These are phyloP conservation scores for Agaricus blazei DNA, from an alignment of 768 basidiomycete species.

Conservation along the genomic window DNA sequence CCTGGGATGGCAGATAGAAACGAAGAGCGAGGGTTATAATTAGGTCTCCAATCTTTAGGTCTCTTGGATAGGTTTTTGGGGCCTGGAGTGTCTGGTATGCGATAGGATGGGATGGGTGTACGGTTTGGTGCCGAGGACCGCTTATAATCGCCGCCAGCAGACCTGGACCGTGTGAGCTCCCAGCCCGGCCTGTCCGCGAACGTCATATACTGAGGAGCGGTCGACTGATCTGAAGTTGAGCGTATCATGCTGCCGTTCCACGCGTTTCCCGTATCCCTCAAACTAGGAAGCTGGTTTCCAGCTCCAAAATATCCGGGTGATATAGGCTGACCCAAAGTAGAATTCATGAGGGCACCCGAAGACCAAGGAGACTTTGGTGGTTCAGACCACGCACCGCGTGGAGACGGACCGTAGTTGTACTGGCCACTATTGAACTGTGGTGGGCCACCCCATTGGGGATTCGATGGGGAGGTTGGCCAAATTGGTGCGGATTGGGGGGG, in stretches of 20 bases:
- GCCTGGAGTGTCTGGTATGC: slow-evolving; percentile 16
- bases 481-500: too few relatives aligned
- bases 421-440: neutral
- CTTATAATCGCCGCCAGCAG: neutral
- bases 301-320: slow-evolving; percentile 2
- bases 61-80: slow-evolving; percentile 31
- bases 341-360: neutral
- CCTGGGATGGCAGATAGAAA: slow-evolving; percentile 20
- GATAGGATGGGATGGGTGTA: neutral
- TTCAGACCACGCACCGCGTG: neutral
- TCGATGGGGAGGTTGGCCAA: too few relatives aligned
- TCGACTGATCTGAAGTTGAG: neutral
- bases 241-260: slow-evolving; percentile 1
- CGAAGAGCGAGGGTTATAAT: slow-evolving; percentile 26
- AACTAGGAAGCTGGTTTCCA: neutral
- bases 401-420: neutral
- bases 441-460: neutral
- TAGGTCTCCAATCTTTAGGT: slow-evolving; percentile 38
- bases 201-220: neutral
- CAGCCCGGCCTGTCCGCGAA: neutral
- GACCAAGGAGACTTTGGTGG: neutral
- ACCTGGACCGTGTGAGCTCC: neutral
- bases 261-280: neutral
- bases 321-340: slow-evolving; percentile 4
- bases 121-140: neutral